Conservation (phyloP, 257 asterid species). For the Verbascum thapsus region DNA sequence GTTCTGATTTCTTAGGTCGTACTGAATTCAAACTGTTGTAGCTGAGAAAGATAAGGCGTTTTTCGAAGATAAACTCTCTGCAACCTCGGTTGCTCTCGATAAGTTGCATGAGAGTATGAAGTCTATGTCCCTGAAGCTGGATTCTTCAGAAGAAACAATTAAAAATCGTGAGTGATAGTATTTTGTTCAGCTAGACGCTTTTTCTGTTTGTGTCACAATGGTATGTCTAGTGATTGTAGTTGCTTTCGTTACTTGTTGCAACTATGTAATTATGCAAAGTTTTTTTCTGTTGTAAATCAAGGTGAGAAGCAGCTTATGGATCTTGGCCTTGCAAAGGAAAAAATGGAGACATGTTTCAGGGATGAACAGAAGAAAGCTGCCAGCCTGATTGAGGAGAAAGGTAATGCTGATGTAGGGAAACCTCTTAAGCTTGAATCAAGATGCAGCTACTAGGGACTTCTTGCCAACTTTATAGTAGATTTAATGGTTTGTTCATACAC, state of each 20-base stretch:
- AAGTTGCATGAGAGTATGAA: slow-evolving; percentile 65
- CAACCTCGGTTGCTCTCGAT: slow-evolving; percentile 72
- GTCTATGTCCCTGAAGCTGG: slow-evolving; percentile 65
- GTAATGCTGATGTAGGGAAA: slow-evolving; percentile 62
- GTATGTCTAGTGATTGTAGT: slow-evolving; percentile 4
- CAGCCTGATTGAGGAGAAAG: slow-evolving; percentile 66
- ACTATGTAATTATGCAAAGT: slow-evolving; percentile 27
- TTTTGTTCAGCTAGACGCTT: slow-evolving; percentile 24
- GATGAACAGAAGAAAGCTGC: slow-evolving; percentile 57
- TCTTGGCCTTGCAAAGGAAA: slow-evolving; percentile 61
- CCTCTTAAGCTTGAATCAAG: too few species aligned
- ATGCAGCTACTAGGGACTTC: too few species aligned
- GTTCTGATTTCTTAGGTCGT: slow-evolving; percentile 29
- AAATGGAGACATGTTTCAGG: slow-evolving; percentile 55
- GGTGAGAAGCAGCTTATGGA: slow-evolving; percentile 83
- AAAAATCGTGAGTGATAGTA: slow-evolving; percentile 63
- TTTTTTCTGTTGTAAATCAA: slow-evolving; percentile 38
- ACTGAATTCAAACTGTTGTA: slow-evolving; percentile 42
- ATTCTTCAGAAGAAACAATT: slow-evolving; percentile 67
- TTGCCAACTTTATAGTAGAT: too few species aligned
- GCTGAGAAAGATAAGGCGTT: slow-evolving; percentile 82
- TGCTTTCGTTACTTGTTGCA: neutral
- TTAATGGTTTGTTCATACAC: too few species aligned
- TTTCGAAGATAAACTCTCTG: slow-evolving; percentile 75
- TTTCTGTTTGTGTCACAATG: slow-evolving; percentile 20